Evolutionary conservation across 2,329 filamentous ascomycete species (phyloP), one percentile per base, ranked within the genome.

Genomic region (Cercospora berteroae): DNA sequence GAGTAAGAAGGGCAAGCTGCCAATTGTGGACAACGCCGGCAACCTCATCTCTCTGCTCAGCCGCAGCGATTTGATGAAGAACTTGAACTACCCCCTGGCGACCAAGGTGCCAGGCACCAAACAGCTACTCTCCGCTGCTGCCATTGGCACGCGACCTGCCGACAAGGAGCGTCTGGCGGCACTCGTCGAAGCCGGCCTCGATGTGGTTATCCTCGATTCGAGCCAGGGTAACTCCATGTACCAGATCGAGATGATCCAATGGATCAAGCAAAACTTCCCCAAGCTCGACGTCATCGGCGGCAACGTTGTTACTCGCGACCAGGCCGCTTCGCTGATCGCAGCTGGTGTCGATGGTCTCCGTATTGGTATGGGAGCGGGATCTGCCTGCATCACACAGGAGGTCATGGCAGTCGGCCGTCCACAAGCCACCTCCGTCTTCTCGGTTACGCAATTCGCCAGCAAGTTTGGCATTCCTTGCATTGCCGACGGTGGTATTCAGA

Each of bases 371-470:
- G 95, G 95, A 74, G 96, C 93, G 79, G 95, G 95, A 78, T 96
- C 92, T 78, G 95, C 95, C 78, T 99, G 95, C 82, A 99, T 99
- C 76, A 99, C 95, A 65, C 95, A 99, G 83, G 95, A 99, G 83
- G 96, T 99, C 78, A 99, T 99, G 95, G 95, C 95, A 74, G 94
- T 99, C 60, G 95, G 96, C 68, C 91, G 95, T 76, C 95, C 95
- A 66, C 95, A 99, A 83, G 95, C 96, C 50, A 92, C 94, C 29
- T 90, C 95, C 52, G 94, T 99, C 68, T 93, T 91, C 85, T 92
- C 90, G 74, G 95, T 99, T 75, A 90, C 92, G 76, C 85, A 88
- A 63, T 99, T 99, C 76, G 94, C 95, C 62, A 91, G 91, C 66
- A 90, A 89, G 73, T 99, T 99, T 77, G 95, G 96, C 70, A 94